Evolutionary conservation across 192 early-diverging fungal genomes (phyloP).

Genomic region (Coemansia sp.): DNA sequence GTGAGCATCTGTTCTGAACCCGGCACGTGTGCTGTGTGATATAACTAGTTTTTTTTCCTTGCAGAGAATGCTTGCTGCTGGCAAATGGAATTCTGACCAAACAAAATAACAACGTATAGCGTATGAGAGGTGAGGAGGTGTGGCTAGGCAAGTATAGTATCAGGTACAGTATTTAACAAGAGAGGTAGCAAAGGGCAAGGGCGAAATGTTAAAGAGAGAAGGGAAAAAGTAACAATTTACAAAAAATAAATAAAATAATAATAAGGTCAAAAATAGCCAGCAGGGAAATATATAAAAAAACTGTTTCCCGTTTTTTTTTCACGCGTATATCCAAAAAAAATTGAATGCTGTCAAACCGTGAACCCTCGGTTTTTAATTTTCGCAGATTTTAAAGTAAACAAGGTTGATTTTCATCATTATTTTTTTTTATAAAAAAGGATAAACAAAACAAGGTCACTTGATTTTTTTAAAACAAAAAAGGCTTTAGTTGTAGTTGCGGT

Average conservation of each 20-base stretch:
- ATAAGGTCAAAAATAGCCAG: background rate
- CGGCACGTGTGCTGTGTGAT: too few species aligned
- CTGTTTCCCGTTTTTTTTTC: background rate
- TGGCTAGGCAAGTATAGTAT: too few species aligned
- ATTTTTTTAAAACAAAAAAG: background rate
- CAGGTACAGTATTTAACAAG: too few species aligned
- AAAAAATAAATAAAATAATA: conserved; percentile 7
- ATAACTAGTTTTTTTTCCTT: too few species aligned
- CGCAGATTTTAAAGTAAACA: background rate
- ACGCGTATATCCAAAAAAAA: background rate
- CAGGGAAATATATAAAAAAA: background rate
- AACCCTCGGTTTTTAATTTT: conserved; percentile 1
- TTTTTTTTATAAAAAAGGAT: background rate
- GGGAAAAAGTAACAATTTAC: too few species aligned
- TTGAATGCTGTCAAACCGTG: background rate
- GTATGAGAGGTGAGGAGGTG: too few species aligned
- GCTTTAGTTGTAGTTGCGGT: background rate
- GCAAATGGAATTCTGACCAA: too few species aligned
- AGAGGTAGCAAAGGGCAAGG: too few species aligned
- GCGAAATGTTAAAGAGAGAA: too few species aligned
- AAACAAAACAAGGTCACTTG: background rate
- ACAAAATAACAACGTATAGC: too few species aligned
- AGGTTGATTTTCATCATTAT: background rate
- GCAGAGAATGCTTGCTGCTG: too few species aligned
- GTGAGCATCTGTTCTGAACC: background rate